Evolutionary conservation across 2,329 filamentous ascomycete species (phyloP).

Genomic region (Onygena corvina): DNA sequence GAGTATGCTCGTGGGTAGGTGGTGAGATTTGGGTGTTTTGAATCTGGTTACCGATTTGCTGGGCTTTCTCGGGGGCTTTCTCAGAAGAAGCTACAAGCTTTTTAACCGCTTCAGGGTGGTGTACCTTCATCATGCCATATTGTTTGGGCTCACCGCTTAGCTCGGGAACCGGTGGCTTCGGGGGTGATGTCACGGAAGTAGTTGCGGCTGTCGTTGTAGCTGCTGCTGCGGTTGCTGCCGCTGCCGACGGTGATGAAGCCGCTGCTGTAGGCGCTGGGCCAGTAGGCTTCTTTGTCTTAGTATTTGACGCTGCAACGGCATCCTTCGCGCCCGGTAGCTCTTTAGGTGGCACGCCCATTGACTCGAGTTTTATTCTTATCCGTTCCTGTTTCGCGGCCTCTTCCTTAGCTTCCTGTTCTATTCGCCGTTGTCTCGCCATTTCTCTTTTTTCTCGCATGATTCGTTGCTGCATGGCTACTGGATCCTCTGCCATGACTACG

Average conservation of each 20-base stretch:
- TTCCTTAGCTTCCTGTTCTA: constrained; percentile 45
- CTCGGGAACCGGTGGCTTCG: constrained; percentile 47
- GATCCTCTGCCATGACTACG: constrained; percentile 25
- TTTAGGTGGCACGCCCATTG: constrained; percentile 36
- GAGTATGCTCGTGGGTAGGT: constrained; percentile 8
- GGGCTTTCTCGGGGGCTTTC: constrained; percentile 25
- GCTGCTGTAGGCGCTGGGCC: constrained; percentile 13
- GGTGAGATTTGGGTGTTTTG: constrained; percentile 18
- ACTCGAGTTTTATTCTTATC: constrained; percentile 45
- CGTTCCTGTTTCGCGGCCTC: constrained; percentile 48
- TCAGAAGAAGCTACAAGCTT: constrained; percentile 31
- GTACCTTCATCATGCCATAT: constrained; percentile 52
- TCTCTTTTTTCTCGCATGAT: constrained; percentile 50
- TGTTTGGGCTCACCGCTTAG: constrained; percentile 47
- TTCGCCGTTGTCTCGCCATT: constrained; percentile 41
- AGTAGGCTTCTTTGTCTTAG: constrained; percentile 10
- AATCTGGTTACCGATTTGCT: constrained; percentile 16
- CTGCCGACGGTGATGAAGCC: not conserved
- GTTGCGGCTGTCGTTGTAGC: constrained; percentile 19
- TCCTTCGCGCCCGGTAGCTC: constrained; percentile 22
- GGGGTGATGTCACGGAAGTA: constrained; percentile 39
- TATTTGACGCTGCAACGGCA: not conserved
- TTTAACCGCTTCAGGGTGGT: constrained; percentile 44
- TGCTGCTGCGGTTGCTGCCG: constrained; percentile 5
- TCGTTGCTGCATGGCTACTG: constrained; percentile 45